A percentile compares a stretch with the other conserved stretches of the same genome.
These are phyloP conservation scores for Kurtzmaniella fragi DNA, from an alignment of 805 yeast species.

Conservation along the genomic window DNA sequence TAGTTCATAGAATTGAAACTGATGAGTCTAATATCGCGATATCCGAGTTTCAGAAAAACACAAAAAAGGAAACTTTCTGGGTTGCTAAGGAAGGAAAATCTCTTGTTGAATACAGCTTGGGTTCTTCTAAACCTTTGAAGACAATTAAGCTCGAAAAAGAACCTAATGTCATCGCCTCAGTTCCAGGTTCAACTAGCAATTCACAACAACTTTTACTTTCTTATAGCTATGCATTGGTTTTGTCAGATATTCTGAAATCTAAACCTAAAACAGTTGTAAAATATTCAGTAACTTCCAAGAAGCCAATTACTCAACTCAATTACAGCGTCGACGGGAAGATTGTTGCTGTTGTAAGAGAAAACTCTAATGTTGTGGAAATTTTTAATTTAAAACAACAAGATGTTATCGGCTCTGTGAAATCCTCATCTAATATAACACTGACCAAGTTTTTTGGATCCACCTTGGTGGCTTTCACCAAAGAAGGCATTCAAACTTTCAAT, in stretches of 20 bases:
- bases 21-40: conserved; percentile 6
- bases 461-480: conserved; percentile 24
- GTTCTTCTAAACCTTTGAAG: conserved; percentile 17
- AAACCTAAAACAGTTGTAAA: conserved; percentile 11
- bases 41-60: too few relatives aligned
- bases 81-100: conserved; percentile 12
- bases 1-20: conserved; percentile 31
- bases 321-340: conserved; percentile 25
- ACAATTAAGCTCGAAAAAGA: conserved; percentile 15
- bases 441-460: conserved; percentile 9
- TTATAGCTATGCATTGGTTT: neutral
- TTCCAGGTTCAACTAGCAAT: conserved; percentile 11
- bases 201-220: conserved; percentile 1
- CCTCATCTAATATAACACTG: conserved; percentile 16
- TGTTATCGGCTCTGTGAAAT: conserved; percentile 25
- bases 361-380: conserved; percentile 26
- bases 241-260: neutral
- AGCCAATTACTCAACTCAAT: neutral
- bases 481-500: conserved; percentile 27
- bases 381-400: conserved; percentile 23
- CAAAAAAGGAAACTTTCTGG: conserved; percentile 13
- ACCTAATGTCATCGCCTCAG: conserved; percentile 16
- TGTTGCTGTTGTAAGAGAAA: conserved; percentile 26
- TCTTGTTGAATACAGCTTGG: conserved; percentile 9
- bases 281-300: conserved; percentile 16